These are phyloP conservation scores for Thelonectria discophora DNA, from an alignment of 2,329 filamentous ascomycete genomes.

Conservation along the genomic window DNA sequence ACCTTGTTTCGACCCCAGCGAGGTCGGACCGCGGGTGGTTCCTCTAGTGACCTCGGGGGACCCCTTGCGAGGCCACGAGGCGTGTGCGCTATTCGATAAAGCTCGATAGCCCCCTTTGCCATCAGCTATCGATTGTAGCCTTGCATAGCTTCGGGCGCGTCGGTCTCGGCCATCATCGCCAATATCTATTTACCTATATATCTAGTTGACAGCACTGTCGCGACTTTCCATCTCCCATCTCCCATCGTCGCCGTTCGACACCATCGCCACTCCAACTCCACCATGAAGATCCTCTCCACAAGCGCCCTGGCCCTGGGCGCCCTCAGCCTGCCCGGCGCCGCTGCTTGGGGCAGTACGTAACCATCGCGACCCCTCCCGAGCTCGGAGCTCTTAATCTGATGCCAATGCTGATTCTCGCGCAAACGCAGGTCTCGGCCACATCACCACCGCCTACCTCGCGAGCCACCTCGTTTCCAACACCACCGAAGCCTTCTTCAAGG, in stretches of 20 bases:
- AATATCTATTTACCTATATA: too few relatives aligned
- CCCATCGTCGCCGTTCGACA: background rate
- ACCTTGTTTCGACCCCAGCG: slow-evolving; percentile 2
- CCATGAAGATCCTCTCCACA: slow-evolving; percentile 47
- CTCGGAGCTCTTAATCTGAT: background rate
- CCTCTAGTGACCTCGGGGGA: slow-evolving; percentile 29
- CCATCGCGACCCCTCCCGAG: background rate
- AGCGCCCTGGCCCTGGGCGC: slow-evolving; percentile 44
- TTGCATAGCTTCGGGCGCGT: slow-evolving; percentile 15
- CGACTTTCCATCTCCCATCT: slow-evolving; percentile 5
- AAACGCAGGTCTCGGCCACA: slow-evolving; percentile 67
- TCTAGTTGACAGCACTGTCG: background rate
- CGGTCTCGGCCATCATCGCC: slow-evolving; percentile 3
- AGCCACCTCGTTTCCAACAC: slow-evolving; percentile 65
- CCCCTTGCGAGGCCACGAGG: slow-evolving; percentile 22
- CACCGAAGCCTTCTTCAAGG: slow-evolving; percentile 66
- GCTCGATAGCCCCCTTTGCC: slow-evolving; percentile 5
- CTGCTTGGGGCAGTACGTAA: slow-evolving; percentile 55
- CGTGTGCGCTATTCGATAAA: background rate
- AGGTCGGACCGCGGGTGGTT: slow-evolving; percentile 6
- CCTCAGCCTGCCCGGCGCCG: slow-evolving; percentile 46
- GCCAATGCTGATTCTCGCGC: slow-evolving; percentile 17
- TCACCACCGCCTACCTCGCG: slow-evolving; percentile 71
- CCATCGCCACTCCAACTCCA: slow-evolving; percentile 1
- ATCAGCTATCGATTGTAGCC: slow-evolving; percentile 9